phyloP scores from a whole-genome alignment of 2,329 filamentous ascomycete species.

The Colletotrichum cuscutae region DNA sequence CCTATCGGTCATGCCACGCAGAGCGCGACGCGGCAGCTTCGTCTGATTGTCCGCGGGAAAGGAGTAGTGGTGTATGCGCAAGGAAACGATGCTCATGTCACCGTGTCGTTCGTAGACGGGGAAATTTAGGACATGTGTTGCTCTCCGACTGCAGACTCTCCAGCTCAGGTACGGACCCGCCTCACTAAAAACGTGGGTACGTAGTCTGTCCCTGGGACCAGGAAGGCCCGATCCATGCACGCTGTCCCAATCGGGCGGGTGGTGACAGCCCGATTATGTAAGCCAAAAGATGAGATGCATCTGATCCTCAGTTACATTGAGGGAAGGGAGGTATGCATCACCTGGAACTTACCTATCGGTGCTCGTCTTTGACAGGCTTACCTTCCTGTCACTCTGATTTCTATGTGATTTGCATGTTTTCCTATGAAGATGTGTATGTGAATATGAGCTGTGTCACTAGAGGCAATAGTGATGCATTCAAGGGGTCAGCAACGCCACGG shows the following conservation, averaged over 20 bases:
- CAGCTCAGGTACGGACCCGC: conserved; percentile 32
- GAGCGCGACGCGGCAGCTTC: conserved; percentile 29
- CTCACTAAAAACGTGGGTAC: conserved; percentile 23
- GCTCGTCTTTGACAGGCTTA: no score
- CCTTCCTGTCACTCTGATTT: no score
- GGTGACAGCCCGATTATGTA: conserved; percentile 22
- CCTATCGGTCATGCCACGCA: conserved; percentile 33
- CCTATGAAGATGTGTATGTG: no score
- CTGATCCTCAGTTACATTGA: no score
- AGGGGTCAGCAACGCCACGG: no score
- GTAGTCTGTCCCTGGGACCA: conserved; percentile 19
- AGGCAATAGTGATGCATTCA: no score
- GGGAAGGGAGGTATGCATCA: no score
- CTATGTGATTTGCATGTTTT: no score
- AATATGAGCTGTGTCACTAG: no score
- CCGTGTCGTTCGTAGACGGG: conserved; percentile 14
- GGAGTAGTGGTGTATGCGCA: conserved; percentile 1
- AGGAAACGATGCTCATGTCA: conserved; percentile 30
- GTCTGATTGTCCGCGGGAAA: conserved; percentile 2
- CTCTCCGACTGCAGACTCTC: conserved; percentile 25
- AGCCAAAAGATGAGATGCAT: conserved; percentile 11
- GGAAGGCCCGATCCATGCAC: conserved; percentile 26
- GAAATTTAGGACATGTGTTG: conserved; percentile 34
- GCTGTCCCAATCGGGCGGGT: conserved; percentile 24
- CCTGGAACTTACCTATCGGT: no score